A percentile compares a stretch with the other conserved stretches of the same genome.
phyloP scores from a whole-genome alignment of 768 basidiomycete species.

The Lactarius psammicola region DNA sequence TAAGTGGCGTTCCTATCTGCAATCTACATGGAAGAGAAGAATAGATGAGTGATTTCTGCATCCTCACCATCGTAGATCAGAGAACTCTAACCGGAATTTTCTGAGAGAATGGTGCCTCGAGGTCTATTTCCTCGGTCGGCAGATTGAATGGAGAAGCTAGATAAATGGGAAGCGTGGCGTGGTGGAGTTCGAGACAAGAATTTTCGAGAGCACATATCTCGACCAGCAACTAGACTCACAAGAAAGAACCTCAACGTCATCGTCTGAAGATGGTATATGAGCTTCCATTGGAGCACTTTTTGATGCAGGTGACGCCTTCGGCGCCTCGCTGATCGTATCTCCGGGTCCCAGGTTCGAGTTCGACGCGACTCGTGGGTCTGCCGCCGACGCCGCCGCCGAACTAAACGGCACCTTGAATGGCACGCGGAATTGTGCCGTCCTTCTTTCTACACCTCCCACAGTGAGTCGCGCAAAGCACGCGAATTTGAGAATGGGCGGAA shows the following conservation, averaged over 20 bases:
- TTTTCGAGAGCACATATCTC: slow-evolving; percentile 29
- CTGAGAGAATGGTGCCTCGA: slow-evolving; percentile 42
- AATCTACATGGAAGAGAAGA: slow-evolving; percentile 1
- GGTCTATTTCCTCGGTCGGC: slow-evolving; percentile 37
- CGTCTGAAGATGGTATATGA: slow-evolving; percentile 21
- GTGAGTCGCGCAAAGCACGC: background rate
- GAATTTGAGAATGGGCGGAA: background rate
- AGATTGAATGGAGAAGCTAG: slow-evolving; percentile 27
- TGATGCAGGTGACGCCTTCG: background rate
- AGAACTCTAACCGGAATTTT: slow-evolving; percentile 42
- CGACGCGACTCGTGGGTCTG: background rate
- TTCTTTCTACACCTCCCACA: background rate
- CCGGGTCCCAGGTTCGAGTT: background rate
- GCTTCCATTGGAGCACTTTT: background rate
- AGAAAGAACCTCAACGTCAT: slow-evolving; percentile 30
- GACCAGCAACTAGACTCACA: slow-evolving; percentile 34
- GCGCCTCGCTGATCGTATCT: background rate
- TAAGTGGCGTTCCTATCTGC: slow-evolving; percentile 34
- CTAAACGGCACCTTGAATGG: slow-evolving; percentile 37
- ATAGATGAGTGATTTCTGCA: background rate
- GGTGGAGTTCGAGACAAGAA: background rate
- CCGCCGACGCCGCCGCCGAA: slow-evolving; percentile 2
- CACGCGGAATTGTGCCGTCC: slow-evolving; percentile 31
- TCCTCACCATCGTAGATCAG: background rate
- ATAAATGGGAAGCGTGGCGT: background rate